Evolutionary conservation across 73 alveolate species (phyloP).

Genomic region (Paramecium sexaurelia): DNA sequence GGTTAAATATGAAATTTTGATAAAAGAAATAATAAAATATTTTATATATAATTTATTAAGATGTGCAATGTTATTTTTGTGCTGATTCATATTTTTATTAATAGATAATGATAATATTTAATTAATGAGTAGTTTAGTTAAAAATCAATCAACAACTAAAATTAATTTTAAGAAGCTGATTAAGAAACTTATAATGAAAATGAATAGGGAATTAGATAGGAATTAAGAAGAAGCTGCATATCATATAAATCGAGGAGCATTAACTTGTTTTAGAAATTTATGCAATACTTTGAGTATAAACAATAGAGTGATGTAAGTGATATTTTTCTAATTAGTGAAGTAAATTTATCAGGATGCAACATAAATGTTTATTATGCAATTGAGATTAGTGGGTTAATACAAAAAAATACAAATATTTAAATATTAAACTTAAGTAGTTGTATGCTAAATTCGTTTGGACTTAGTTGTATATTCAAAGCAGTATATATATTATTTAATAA

Average conservation of each 20-base stretch:
- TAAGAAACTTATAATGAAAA: background rate
- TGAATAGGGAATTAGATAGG: background rate
- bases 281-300: background rate
- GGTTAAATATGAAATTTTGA: background rate
- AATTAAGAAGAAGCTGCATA: background rate
- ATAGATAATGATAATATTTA: background rate
- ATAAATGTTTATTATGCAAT: conserved; percentile 25
- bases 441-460: background rate
- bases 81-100: background rate
- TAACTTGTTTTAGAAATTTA: conserved; percentile 11
- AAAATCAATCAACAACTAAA: background rate
- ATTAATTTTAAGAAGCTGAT: background rate
- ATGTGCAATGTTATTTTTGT: background rate
- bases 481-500: background rate
- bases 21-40: background rate
- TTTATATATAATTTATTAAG: background rate
- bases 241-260: conserved; percentile 23
- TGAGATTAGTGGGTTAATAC: background rate
- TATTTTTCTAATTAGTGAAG: background rate
- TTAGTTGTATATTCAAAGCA: conserved; percentile 31
- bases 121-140: background rate
- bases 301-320: background rate
- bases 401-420: conserved; percentile 1
- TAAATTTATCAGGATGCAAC: conserved; percentile 30
- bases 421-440: conserved; percentile 1